phyloP scores from a whole-genome alignment of 352 stramenopile species.

The Globisporangium splendens region DNA sequence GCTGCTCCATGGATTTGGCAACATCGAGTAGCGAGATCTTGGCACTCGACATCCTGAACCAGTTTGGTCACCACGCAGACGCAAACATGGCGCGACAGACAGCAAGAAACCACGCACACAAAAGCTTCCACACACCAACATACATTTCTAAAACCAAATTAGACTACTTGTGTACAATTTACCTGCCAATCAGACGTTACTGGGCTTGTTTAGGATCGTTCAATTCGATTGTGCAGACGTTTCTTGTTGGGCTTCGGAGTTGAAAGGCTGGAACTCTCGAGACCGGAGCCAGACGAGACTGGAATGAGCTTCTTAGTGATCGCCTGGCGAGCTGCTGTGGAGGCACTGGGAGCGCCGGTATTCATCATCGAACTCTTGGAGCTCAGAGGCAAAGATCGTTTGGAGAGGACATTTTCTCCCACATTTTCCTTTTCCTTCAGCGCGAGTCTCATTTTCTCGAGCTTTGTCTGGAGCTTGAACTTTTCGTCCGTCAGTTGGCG shows the following conservation, averaged over 20 bases:
- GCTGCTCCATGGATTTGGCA: constrained; percentile 37
- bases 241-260: constrained; percentile 37
- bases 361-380: constrained; percentile 7
- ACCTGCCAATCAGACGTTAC: constrained; percentile 10
- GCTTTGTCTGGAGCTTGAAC: constrained; percentile 39
- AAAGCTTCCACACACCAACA: neutral
- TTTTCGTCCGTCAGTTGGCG: constrained; percentile 63
- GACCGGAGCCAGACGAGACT: constrained; percentile 2
- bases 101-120: neutral
- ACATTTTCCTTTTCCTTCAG: constrained; percentile 79
- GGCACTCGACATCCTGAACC: neutral
- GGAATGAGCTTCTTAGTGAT: constrained; percentile 14
- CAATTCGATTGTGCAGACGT: constrained; percentile 20
- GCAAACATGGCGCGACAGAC: constrained; percentile 1
- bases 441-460: constrained; percentile 42
- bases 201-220: constrained; percentile 4
- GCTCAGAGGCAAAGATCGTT: constrained; percentile 15
- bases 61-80: neutral
- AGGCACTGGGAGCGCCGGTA: neutral
- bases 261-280: constrained; percentile 16
- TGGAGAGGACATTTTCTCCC: constrained; percentile 20
- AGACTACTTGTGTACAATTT: constrained; percentile 8
- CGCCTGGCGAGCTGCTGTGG: neutral
- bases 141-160: constrained; percentile 1
- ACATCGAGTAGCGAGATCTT: constrained; percentile 44